Evolutionary conservation across 2,329 filamentous ascomycete genomes (phyloP).

Genomic region (Aspergillus carbonarius): DNA sequence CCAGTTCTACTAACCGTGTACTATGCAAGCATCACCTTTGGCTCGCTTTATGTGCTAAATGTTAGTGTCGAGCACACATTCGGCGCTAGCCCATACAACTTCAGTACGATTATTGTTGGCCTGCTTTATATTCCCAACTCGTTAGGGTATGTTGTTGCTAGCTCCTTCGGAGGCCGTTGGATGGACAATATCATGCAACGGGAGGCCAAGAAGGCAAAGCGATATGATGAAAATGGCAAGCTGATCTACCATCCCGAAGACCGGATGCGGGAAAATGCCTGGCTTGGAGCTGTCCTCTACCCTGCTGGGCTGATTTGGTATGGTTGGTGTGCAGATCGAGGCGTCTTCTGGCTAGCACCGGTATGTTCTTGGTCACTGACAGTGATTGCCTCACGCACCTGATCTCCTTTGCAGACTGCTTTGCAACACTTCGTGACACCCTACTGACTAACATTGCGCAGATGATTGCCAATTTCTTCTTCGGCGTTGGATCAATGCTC

Average conservation of each 20-base stretch:
- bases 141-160: constrained; percentile 68
- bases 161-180: constrained; percentile 71
- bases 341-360: constrained; percentile 62
- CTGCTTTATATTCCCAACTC: constrained; percentile 75
- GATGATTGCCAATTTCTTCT: constrained; percentile 68
- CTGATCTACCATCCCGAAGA: constrained; percentile 74
- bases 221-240: constrained; percentile 66
- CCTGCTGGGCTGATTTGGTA: constrained; percentile 71
- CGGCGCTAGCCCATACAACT: constrained; percentile 65
- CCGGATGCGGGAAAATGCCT: constrained; percentile 78
- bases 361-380: constrained; percentile 32
- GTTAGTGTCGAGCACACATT: constrained; percentile 74
- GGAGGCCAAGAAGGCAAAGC: constrained; percentile 67
- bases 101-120: constrained; percentile 66
- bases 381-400: background rate
- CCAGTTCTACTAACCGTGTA: constrained; percentile 72
- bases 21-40: constrained; percentile 73
- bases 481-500: constrained; percentile 76
- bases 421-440: background rate
- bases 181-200: constrained; percentile 78
- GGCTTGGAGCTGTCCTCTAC: constrained; percentile 69
- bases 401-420: background rate
- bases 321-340: constrained; percentile 68
- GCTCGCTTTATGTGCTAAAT: constrained; percentile 73
- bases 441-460: constrained; percentile 18